A percentile compares a stretch with the other conserved stretches of the same genome.
Evolutionary conservation across 2,329 filamentous ascomycete genomes (phyloP).

Genomic region (Ilyonectria destructans): DNA sequence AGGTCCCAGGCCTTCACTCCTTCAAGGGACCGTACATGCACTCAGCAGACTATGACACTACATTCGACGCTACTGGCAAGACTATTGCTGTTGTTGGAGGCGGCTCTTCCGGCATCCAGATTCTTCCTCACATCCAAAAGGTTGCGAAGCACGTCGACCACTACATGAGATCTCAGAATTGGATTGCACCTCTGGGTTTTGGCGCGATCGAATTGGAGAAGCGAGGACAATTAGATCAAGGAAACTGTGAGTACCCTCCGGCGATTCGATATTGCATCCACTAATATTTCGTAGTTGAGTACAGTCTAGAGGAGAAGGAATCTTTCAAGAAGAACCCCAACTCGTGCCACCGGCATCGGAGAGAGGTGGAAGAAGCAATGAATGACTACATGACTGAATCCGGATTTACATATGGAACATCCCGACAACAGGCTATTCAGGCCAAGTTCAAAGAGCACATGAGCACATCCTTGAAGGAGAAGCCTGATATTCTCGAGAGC

Average conservation of each 20-base stretch:
- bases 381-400: slow-evolving; percentile 10
- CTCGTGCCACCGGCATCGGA: not conserved
- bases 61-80: slow-evolving; percentile 1
- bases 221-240: not conserved
- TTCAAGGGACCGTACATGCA: slow-evolving; percentile 12
- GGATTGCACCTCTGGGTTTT: slow-evolving; percentile 11
- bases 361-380: slow-evolving; percentile 6
- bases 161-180: slow-evolving; percentile 14
- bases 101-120: slow-evolving; percentile 4
- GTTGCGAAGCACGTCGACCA: slow-evolving; percentile 3
- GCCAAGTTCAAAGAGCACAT: slow-evolving; percentile 1
- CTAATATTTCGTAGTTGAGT: slow-evolving; percentile 3
- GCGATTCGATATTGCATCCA: no score
- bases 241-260: slow-evolving; percentile 4
- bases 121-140: slow-evolving; percentile 6
- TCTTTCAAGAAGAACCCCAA: not conserved
- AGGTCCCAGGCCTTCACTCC: slow-evolving; percentile 1
- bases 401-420: slow-evolving; percentile 5
- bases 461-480: not conserved
- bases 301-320: not conserved
- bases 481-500: slow-evolving; percentile 2
- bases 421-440: not conserved
- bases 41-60: not conserved
- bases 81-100: slow-evolving; percentile 3
- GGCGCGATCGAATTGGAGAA: slow-evolving; percentile 1